phyloP scores from a whole-genome alignment of 148 eudicot species.

The Rhododendron simsii region DNA sequence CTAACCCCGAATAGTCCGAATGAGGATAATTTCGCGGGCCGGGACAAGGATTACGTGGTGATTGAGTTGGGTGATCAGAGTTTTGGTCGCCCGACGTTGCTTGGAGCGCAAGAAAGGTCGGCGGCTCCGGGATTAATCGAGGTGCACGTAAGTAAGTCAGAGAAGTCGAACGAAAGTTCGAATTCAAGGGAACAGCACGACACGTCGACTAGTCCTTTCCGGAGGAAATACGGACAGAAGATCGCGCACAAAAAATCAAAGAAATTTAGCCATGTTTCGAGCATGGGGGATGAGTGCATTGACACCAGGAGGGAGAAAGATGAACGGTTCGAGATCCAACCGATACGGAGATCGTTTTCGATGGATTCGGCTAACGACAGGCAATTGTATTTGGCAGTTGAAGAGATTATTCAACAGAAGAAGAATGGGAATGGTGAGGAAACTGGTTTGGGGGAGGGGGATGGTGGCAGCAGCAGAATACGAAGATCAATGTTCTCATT shows the following conservation, averaged over 20 bases:
- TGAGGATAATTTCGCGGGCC: slow-evolving; percentile 14
- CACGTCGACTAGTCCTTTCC: not conserved
- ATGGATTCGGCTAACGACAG: slow-evolving; percentile 70
- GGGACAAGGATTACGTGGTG: slow-evolving; percentile 67
- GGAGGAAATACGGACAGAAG: slow-evolving; percentile 10
- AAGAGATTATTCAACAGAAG: slow-evolving; percentile 27
- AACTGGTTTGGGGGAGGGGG: slow-evolving; percentile 14
- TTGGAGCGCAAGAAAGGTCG: slow-evolving; percentile 18
- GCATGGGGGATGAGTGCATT: slow-evolving; percentile 79
- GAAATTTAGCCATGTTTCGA: slow-evolving; percentile 30
- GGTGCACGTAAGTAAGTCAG: not conserved
- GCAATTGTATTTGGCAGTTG: slow-evolving; percentile 54
- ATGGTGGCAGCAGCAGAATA: slow-evolving; percentile 32
- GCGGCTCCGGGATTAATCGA: not conserved
- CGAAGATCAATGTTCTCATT: slow-evolving; percentile 66
- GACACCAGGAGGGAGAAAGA: slow-evolving; percentile 49
- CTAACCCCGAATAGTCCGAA: slow-evolving; percentile 11
- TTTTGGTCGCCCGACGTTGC: slow-evolving; percentile 24
- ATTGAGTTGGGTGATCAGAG: slow-evolving; percentile 49
- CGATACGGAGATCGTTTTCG: slow-evolving; percentile 76
- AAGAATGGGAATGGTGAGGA: slow-evolving; percentile 18
- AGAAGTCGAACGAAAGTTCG: not conserved
- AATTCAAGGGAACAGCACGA: slow-evolving; percentile 10
- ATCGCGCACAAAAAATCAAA: slow-evolving; percentile 8
- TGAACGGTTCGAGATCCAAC: slow-evolving; percentile 44